These are phyloP conservation scores for Penicillium silybi DNA, from an alignment of 495 filamentous ascomycete species.

Conservation along the genomic window DNA sequence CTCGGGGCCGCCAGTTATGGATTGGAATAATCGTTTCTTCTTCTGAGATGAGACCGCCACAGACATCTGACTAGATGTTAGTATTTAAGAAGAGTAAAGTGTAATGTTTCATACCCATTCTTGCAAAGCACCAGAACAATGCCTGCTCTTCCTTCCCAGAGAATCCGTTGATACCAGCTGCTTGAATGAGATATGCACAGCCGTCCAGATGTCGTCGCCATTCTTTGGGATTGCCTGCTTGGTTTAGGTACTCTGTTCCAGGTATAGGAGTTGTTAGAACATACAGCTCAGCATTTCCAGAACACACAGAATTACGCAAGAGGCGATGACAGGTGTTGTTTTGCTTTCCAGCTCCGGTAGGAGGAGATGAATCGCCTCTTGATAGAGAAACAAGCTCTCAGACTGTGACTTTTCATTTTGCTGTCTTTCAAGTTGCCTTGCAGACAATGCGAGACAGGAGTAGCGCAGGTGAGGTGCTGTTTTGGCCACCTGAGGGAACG, in stretches of 20 bases:
- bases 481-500: constrained; percentile 37
- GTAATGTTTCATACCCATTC: constrained; percentile 33
- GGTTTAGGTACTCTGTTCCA: neutral
- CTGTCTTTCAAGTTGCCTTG: constrained; percentile 41
- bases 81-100: neutral
- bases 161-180: constrained; percentile 35
- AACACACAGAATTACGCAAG: constrained; percentile 40
- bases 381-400: constrained; percentile 41
- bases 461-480: constrained; percentile 35
- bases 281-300: constrained; percentile 42
- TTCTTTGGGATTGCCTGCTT: constrained; percentile 31
- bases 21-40: constrained; percentile 35
- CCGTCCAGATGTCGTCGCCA: constrained; percentile 48
- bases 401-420: constrained; percentile 33
- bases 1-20: constrained; percentile 28
- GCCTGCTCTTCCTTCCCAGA: constrained; percentile 41
- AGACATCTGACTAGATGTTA: constrained; percentile 24
- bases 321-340: constrained; percentile 36
- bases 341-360: constrained; percentile 36
- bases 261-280: neutral
- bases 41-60: constrained; percentile 43
- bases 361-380: constrained; percentile 40
- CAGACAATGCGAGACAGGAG: constrained; percentile 41
- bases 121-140: constrained; percentile 46
- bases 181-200: constrained; percentile 41